These are phyloP conservation scores for Cutaneotrichosporon spelunceum DNA, from an alignment of 1,284 basidiomycete species.

Conservation along the genomic window DNA sequence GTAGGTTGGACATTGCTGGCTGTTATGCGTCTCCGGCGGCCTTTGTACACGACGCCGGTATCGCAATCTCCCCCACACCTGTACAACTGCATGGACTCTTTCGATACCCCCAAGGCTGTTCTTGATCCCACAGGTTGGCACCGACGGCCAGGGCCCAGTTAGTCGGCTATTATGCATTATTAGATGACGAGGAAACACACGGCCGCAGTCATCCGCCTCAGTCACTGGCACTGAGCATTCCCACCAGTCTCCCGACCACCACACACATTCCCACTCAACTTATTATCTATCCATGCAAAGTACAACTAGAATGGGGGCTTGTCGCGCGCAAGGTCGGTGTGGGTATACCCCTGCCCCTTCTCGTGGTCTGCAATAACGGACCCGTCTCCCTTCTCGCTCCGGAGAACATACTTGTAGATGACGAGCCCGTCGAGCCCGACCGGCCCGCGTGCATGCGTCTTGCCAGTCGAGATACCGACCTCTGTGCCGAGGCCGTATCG, in stretches of 20 bases:
- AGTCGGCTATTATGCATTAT: conserved; percentile 7
- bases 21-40: background rate
- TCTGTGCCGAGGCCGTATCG: conserved; percentile 96
- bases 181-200: conserved; percentile 1
- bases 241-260: too few relatives aligned
- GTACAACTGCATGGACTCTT: conserved; percentile 6
- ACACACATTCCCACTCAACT: background rate
- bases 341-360: conserved; percentile 69
- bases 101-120: conserved; percentile 4
- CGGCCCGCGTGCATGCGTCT: conserved; percentile 93
- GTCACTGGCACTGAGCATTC: too few relatives aligned
- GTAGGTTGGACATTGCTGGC: background rate
- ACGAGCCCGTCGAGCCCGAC: conserved; percentile 93
- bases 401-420: conserved; percentile 90
- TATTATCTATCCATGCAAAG: background rate
- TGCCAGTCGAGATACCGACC: conserved; percentile 94
- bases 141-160: conserved; percentile 6
- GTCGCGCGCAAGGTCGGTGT: conserved; percentile 54
- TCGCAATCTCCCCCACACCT: background rate
- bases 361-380: conserved; percentile 63
- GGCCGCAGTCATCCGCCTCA: too few relatives aligned
- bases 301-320: conserved; percentile 37
- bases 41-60: background rate
- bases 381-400: conserved; percentile 66
- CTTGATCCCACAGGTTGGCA: conserved; percentile 7